These are phyloP conservation scores for Lycium ferocissimum DNA, from an alignment of 257 asterid genomes.

Conservation along the genomic window DNA sequence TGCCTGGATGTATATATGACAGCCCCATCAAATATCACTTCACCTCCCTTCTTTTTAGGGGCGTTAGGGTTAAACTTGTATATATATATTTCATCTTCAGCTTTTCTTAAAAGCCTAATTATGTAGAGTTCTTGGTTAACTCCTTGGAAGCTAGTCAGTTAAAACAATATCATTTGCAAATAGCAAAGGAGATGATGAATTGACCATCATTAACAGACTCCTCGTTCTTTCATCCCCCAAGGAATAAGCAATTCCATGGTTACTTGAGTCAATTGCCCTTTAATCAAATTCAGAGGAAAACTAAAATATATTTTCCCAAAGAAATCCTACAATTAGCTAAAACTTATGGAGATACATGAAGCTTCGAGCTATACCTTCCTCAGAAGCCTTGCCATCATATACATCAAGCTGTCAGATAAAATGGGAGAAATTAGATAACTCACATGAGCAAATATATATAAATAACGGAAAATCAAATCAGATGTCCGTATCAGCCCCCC, in stretches of 20 bases:
- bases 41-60: not conserved
- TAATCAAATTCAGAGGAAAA: not conserved
- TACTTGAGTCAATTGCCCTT: constrained; percentile 23
- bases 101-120: not conserved
- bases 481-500: not conserved
- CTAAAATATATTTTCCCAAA: not conserved
- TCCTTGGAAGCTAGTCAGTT: not conserved
- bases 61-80: not conserved
- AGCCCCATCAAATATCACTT: not conserved
- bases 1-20: not conserved
- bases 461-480: not conserved
- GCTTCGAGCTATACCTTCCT: constrained; percentile 62
- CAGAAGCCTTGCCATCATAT: constrained; percentile 78
- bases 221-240: not conserved
- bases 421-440: constrained; percentile 38
- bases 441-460: not conserved
- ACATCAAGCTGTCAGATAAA: constrained; percentile 74
- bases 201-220: not conserved
- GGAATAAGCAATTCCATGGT: constrained; percentile 9
- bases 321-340: not conserved
- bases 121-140: not conserved
- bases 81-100: not conserved
- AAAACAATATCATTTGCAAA: not conserved
- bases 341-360: not conserved
- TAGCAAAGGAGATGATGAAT: not conserved